These are phyloP conservation scores for Rhytidhysteron rufulum DNA, from an alignment of 2,329 filamentous ascomycete genomes.

Conservation along the genomic window DNA sequence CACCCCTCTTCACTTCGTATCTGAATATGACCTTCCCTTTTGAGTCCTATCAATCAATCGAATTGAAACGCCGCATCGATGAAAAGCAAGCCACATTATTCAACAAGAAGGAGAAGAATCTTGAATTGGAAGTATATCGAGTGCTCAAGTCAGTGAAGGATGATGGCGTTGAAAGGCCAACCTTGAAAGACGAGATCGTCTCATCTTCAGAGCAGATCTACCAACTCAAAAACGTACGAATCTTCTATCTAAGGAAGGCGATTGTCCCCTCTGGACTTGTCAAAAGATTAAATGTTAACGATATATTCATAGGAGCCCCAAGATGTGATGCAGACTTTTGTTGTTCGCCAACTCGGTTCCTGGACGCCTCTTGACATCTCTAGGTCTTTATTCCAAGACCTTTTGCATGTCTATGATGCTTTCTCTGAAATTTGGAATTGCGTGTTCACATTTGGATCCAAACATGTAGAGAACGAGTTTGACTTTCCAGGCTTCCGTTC, in stretches of 20 bases:
- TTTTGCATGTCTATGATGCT: background rate
- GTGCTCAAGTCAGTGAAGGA: background rate
- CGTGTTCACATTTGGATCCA: slow-evolving; percentile 3
- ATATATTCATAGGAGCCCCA: background rate
- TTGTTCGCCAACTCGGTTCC: slow-evolving; percentile 5
- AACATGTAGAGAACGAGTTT: slow-evolving; percentile 6
- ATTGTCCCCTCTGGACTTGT: background rate
- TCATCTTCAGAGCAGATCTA: slow-evolving; percentile 1
- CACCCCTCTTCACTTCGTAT: too few species aligned
- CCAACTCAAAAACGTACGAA: slow-evolving; percentile 2
- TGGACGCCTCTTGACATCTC: slow-evolving; percentile 8
- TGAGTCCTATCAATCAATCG: slow-evolving; percentile 1
- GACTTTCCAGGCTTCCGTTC: slow-evolving; percentile 6
- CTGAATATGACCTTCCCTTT: too few species aligned
- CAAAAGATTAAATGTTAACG: background rate
- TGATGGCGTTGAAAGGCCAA: background rate
- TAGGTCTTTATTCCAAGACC: background rate
- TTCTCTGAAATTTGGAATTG: slow-evolving; percentile 9
- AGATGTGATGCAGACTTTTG: slow-evolving; percentile 2
- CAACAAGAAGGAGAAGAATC: background rate
- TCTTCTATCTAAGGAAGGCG: background rate
- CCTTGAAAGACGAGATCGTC: background rate
- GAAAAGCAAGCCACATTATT: slow-evolving; percentile 1
- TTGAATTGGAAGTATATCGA: slow-evolving; percentile 1
- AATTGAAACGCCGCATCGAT: slow-evolving; percentile 1